Evolutionary conservation across 2,329 filamentous ascomycete genomes (phyloP).

Genomic region (Claviceps spartinae): DNA sequence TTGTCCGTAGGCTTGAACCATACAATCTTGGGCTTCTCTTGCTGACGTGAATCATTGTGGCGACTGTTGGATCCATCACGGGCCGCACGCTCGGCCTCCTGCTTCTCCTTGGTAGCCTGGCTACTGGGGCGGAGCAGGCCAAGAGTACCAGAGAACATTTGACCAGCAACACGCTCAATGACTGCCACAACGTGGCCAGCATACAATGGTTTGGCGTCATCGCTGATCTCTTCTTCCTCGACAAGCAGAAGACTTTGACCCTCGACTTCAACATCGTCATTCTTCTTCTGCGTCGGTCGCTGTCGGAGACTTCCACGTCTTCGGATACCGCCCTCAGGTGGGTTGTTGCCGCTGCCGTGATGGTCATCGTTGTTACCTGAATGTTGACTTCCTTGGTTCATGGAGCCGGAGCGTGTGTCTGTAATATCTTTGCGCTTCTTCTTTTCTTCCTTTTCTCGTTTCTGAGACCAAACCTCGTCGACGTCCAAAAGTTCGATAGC

Average conservation of each 20-base stretch:
- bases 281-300: slow-evolving; percentile 98
- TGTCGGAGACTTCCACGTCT: slow-evolving; percentile 90
- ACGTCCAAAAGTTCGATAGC: slow-evolving; percentile 94
- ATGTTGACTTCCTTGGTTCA: slow-evolving; percentile 56
- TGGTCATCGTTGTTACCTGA: slow-evolving; percentile 47
- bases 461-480: slow-evolving; percentile 96
- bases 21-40: slow-evolving; percentile 98
- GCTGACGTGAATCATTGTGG: slow-evolving; percentile 62
- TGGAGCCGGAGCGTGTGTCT: slow-evolving; percentile 69
- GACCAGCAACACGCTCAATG: slow-evolving; percentile 88
- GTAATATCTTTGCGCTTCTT: slow-evolving; percentile 99
- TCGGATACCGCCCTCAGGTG: slow-evolving; percentile 71
- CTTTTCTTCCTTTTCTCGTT: slow-evolving; percentile 98
- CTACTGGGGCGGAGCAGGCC: slow-evolving; percentile 90
- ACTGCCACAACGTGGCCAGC: slow-evolving; percentile 95
- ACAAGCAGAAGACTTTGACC: slow-evolving; percentile 92
- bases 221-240: slow-evolving; percentile 96
- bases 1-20: slow-evolving; percentile 99
- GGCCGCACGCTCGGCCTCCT: slow-evolving; percentile 88
- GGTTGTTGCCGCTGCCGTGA: slow-evolving; percentile 47
- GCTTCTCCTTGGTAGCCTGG: slow-evolving; percentile 98
- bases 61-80: slow-evolving; percentile 64
- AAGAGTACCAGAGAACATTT: slow-evolving; percentile 97
- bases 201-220: slow-evolving; percentile 94
- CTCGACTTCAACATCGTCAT: slow-evolving; percentile 97